Evolutionary conservation across 495 filamentous ascomycete genomes (phyloP).

Genomic region (Chaetomium fimeti): DNA sequence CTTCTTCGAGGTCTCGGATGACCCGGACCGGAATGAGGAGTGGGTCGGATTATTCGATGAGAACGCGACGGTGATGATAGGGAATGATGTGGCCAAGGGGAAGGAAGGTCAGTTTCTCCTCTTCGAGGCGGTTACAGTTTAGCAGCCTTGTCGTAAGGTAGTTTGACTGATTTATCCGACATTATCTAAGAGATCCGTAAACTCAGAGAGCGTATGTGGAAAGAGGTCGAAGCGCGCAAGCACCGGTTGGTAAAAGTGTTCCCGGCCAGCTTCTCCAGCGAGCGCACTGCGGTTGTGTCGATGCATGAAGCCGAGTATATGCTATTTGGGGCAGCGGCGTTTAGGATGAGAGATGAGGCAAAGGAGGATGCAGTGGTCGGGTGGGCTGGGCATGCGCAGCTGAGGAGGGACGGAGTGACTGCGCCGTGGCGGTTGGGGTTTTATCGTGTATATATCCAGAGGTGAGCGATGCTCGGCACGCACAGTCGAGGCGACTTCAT

Average conservation of each 20-base stretch:
- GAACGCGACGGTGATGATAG: conserved; percentile 38
- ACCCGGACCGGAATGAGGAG: conserved; percentile 35
- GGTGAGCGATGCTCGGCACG: background rate
- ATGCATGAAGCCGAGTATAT: conserved; percentile 35
- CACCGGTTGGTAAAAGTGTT: conserved; percentile 39
- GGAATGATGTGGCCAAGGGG: conserved; percentile 32
- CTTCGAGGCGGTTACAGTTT: background rate
- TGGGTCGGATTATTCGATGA: conserved; percentile 42
- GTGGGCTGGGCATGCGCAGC: conserved; percentile 30
- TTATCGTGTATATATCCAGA: conserved; percentile 37
- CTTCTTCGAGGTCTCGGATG: conserved; percentile 44
- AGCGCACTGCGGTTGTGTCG: background rate
- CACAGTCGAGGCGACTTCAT: background rate
- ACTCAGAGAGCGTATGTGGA: conserved; percentile 32
- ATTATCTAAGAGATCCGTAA: conserved; percentile 28
- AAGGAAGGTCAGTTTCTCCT: conserved; percentile 30
- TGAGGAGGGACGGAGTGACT: conserved; percentile 23
- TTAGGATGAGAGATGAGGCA: conserved; percentile 26
- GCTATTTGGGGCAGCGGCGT: conserved; percentile 35
- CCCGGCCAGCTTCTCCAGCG: conserved; percentile 29
- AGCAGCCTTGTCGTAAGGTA: background rate
- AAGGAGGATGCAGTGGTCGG: conserved; percentile 14
- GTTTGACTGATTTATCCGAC: background rate
- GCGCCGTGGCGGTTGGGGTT: conserved; percentile 26
- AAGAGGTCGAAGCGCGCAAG: conserved; percentile 30